Base-by-base conservation (phyloP, 78 protist species). In the Dictyostelium citrinum region DNA sequence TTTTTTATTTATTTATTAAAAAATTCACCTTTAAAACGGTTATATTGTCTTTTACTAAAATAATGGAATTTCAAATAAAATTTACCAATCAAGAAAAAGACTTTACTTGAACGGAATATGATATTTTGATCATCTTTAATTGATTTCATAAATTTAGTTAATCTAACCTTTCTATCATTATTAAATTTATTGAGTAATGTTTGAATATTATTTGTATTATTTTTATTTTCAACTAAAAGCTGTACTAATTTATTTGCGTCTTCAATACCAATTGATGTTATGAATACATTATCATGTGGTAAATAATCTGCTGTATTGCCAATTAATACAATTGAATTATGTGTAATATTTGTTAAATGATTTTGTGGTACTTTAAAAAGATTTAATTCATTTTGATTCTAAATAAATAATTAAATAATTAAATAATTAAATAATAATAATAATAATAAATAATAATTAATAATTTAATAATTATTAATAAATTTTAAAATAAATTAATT, bases 291-390 rank as follows among this genome's bases (percentile, higher is more conserved):
- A 80, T 80, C 84, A 8, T 55, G 35, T 80, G 84, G 43, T 39
- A 80, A 80, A 55, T 14, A 5, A 58, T 80, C 84, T 33, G 84
- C 84, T 39, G 84, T 37, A 80, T 80, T 70, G 22, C 84, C 84
- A 80, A 80, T 80, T 58, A 80, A 49, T 31, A 43, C 24, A 20
- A 80, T 31, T 45, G 60, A 45, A 55, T 55, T 35, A 20, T 55
- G n/a, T 39, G 24, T 12, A 55, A 64, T 55, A 55, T 29, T n/a
- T 20, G 24, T 75, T 75, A 35, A 75, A 39, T n/a, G 58, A 14
- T 1, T n/a, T 20, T 35, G 43, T 33, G 27, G 29, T 9, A 75
- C 33, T 43, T 75, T 80, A 20, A n/a, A 20, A 20, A 80, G n/a
- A 46, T 39, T 24, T 58, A 39, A 24, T 80, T 80, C 74, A 35